These are phyloP conservation scores for Blastocladiella britannica DNA, from an alignment of 192 early-diverging fungal genomes.

Conservation along the genomic window DNA sequence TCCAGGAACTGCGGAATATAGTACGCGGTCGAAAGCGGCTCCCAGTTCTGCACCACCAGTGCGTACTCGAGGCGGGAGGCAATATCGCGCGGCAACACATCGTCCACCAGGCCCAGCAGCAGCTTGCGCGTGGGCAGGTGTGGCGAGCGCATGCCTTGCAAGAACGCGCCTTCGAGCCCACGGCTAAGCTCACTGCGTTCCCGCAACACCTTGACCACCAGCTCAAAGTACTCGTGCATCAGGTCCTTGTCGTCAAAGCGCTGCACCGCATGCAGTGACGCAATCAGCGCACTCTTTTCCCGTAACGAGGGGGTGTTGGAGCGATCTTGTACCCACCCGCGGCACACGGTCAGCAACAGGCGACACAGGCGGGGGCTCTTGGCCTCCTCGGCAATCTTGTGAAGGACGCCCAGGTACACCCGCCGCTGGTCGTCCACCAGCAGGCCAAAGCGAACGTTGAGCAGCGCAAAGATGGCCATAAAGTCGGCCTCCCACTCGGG, in stretches of 20 bases:
- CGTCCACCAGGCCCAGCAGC: slow-evolving; percentile 64
- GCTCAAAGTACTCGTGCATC: slow-evolving; percentile 60
- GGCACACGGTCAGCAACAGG: slow-evolving; percentile 58
- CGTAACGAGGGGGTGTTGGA: slow-evolving; percentile 89
- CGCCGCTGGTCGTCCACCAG: slow-evolving; percentile 65
- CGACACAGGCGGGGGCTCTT: slow-evolving; percentile 49
- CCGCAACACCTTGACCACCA: slow-evolving; percentile 56
- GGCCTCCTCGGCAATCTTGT: slow-evolving; percentile 65
- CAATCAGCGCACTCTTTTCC: slow-evolving; percentile 84
- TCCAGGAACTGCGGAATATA: slow-evolving; percentile 88
- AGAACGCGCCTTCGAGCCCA: slow-evolving; percentile 79
- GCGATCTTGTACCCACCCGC: slow-evolving; percentile 67
- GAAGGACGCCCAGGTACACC: slow-evolving; percentile 57
- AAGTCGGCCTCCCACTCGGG: background rate
- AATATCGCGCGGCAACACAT: slow-evolving; percentile 48
- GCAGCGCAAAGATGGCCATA: slow-evolving; percentile 1
- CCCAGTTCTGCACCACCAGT: slow-evolving; percentile 88
- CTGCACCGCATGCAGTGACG: slow-evolving; percentile 77
- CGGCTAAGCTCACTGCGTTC: slow-evolving; percentile 73
- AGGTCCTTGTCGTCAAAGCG: slow-evolving; percentile 41
- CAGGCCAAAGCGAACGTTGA: slow-evolving; percentile 29
- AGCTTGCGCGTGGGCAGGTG: slow-evolving; percentile 57
- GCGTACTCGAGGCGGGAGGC: slow-evolving; percentile 66
- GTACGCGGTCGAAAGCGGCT: slow-evolving; percentile 56
- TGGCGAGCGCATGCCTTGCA: slow-evolving; percentile 63